These are phyloP conservation scores for Nematodospora valgi DNA, from an alignment of 805 yeast genomes.

Conservation along the genomic window DNA sequence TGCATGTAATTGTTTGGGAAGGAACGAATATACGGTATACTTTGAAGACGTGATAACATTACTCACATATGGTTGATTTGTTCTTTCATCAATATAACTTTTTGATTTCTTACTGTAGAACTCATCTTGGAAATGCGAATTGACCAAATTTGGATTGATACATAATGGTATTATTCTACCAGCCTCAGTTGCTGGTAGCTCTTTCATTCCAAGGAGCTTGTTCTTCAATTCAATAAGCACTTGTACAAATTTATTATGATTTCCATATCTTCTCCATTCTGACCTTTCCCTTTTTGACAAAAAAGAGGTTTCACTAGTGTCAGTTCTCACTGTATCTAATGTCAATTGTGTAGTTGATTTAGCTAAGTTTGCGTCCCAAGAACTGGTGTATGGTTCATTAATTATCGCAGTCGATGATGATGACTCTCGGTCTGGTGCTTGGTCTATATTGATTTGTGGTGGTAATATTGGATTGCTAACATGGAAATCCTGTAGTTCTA, in stretches of 20 bases:
- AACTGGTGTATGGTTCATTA: neutral
- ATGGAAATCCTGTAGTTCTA: constrained; percentile 6
- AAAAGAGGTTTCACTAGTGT: constrained; percentile 16
- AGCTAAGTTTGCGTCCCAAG: constrained; percentile 10
- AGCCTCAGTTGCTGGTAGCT: constrained; percentile 51
- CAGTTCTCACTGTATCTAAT: constrained; percentile 13
- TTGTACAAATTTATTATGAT: constrained; percentile 12
- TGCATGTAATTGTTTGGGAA: constrained; percentile 85
- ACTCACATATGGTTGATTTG: constrained; percentile 52
- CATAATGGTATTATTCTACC: constrained; percentile 78
- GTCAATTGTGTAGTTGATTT: constrained; percentile 24
- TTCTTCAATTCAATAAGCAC: constrained; percentile 23
- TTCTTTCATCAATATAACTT: constrained; percentile 67
- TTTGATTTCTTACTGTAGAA: constrained; percentile 19
- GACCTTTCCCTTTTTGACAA: constrained; percentile 14
- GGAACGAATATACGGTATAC: constrained; percentile 73
- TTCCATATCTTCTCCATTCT: constrained; percentile 12
- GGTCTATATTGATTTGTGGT: neutral
- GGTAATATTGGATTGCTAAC: neutral
- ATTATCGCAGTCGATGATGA: no score
- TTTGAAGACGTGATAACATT: constrained; percentile 84
- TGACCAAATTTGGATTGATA: constrained; percentile 35
- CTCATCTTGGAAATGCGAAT: constrained; percentile 25
- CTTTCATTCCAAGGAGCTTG: constrained; percentile 43
- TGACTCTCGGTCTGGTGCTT: neutral